These are phyloP conservation scores for Dillenia suffruticosa DNA, from an alignment of 164 flowering plant genomes.

Conservation along the genomic window DNA sequence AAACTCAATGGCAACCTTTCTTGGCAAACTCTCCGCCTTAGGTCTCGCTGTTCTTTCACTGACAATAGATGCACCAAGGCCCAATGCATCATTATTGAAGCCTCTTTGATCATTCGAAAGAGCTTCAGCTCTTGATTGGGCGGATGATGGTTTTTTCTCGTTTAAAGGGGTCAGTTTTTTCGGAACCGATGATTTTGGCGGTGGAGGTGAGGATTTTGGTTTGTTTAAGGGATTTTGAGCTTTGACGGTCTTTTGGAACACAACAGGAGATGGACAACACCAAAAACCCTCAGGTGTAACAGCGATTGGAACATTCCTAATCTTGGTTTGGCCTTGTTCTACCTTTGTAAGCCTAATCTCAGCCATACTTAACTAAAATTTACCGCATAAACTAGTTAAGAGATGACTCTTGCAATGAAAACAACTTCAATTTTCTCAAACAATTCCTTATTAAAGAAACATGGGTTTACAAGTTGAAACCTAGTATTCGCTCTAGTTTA, in stretches of 20 bases:
- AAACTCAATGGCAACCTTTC: constrained; percentile 86
- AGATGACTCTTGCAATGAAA: neutral
- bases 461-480: no score
- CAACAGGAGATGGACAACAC: constrained; percentile 96
- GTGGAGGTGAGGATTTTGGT: constrained; percentile 52
- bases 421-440: neutral
- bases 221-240: constrained; percentile 54
- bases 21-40: constrained; percentile 54
- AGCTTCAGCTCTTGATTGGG: constrained; percentile 35
- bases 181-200: constrained; percentile 32
- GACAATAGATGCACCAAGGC: constrained; percentile 23
- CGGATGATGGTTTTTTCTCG: constrained; percentile 37
- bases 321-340: constrained; percentile 71
- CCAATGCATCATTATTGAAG: constrained; percentile 27
- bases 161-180: constrained; percentile 39
- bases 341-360: constrained; percentile 63
- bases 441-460: no score
- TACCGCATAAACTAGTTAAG: constrained; percentile 7
- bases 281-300: constrained; percentile 99
- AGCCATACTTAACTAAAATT: constrained; percentile 41
- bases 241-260: constrained; percentile 71
- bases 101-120: constrained; percentile 37
- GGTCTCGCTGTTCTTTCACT: constrained; percentile 48
- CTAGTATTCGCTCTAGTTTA: no score
- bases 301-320: constrained; percentile 91